These are phyloP conservation scores for Xylariaceae sp. DNA, from an alignment of 2,329 filamentous ascomycete genomes.

Conservation along the genomic window DNA sequence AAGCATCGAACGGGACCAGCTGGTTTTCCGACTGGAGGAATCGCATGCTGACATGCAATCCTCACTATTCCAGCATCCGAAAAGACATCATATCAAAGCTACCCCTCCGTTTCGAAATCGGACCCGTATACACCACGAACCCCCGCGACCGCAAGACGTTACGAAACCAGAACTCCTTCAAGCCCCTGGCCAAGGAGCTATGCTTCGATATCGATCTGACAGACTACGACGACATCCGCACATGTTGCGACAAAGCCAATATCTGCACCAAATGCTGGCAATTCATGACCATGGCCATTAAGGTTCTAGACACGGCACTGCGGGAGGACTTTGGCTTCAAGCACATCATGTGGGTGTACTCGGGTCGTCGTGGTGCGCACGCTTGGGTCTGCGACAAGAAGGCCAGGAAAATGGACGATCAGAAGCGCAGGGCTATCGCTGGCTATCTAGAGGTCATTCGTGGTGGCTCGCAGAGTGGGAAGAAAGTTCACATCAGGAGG, in stretches of 20 bases:
- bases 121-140: constrained; percentile 92
- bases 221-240: constrained; percentile 95
- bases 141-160: constrained; percentile 89
- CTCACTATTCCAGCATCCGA: constrained; percentile 56
- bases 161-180: constrained; percentile 71
- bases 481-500: constrained; percentile 77
- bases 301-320: constrained; percentile 81
- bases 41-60: too few species aligned
- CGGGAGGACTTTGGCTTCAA: constrained; percentile 94
- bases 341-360: constrained; percentile 98
- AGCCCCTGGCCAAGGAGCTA: constrained; percentile 84
- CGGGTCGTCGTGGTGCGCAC: constrained; percentile 91
- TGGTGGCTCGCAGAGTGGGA: constrained; percentile 79
- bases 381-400: constrained; percentile 96
- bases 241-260: constrained; percentile 88
- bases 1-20: constrained; percentile 11
- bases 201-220: constrained; percentile 99
- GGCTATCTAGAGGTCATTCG: constrained; percentile 88
- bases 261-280: constrained; percentile 95
- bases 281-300: constrained; percentile 97
- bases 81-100: constrained; percentile 87
- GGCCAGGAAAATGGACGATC: constrained; percentile 79
- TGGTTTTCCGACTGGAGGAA: too few species aligned
- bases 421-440: constrained; percentile 78
- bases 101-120: constrained; percentile 95